Base-by-base conservation (phyloP, 345 rosid genomes). In the Mangifera indica region DNA sequence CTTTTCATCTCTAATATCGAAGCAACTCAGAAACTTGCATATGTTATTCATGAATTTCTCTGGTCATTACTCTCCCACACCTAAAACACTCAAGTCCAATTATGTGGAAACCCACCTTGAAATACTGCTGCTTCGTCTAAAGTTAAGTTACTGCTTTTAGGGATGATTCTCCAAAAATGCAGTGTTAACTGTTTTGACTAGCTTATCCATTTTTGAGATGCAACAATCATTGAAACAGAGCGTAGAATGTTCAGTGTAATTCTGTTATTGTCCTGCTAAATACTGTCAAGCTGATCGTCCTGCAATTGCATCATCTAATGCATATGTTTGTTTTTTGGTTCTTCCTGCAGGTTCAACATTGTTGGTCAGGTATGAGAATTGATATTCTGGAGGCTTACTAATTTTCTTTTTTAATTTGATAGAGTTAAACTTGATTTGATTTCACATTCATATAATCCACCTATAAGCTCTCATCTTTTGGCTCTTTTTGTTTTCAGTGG, bases 321-420 rank as follows among this genome's bases (percentile, higher is more conserved):
- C 64, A 9, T 9, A 61, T 15, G 22, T 54, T 49, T 73, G 45
- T 25, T 40, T 54, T 55, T 73, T 45, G 21, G 71, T 40, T 63
- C 71, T 67, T 25, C 68, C 84, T 84, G 79, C 97, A 92, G 98
- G 99, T 94, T 90, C 84, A 94, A 92, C 84, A 92, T 94, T 66
- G 96, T 94, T 66, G 98, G 99, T 74, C 98, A 93, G 96, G 96
- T 88, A 74, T 61, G 53, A 34, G 42, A 71, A 63, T 54, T 53
- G 13, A 24, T 53, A 21, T 76, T 34, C 40, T 34, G 37, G 70
- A 7, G 73, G 34, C 66, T 64, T 29, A 29, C 3, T 68, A 34
- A 60, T 55, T 52, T 57, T 42, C 18, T 63, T 53, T 48, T 69
- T 34, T 4, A 10, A 46, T 22, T 18, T 54, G 5, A 25, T 42